Percentiles rank a stretch among this genome's conserved stretches.
Evolutionary conservation across 257 asterid species (phyloP).

Genomic region (Fraxinus quadrangulata): DNA sequence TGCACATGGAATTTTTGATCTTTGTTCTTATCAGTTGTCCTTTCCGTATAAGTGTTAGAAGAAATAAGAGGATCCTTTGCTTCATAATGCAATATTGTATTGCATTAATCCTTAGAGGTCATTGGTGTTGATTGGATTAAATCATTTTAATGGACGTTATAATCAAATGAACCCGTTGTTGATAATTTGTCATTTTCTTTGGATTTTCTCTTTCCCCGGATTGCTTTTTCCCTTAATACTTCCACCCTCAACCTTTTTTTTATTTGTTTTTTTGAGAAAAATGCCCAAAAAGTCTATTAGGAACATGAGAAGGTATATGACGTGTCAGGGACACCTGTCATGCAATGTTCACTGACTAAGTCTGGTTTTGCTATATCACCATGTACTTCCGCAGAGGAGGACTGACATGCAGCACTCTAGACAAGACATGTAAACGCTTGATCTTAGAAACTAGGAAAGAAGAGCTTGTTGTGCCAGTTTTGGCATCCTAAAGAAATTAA

Average conservation of each 20-base stretch:
- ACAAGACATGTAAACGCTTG: conserved; percentile 16
- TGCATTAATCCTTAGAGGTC: conserved; percentile 13
- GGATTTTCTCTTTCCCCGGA: conserved; percentile 11
- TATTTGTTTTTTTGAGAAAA: conserved; percentile 4
- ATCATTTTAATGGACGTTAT: neutral
- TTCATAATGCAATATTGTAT: conserved; percentile 2
- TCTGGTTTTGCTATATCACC: neutral
- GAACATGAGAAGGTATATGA: conserved; percentile 15
- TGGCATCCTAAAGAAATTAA: conserved; percentile 14
- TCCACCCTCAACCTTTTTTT: neutral
- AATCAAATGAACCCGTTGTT: neutral
- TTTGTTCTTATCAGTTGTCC: neutral
- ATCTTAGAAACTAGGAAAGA: conserved; percentile 16
- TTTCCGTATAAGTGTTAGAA: conserved; percentile 7
- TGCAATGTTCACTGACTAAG: conserved; percentile 4
- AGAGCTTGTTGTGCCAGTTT: conserved; percentile 15
- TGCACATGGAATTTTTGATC: conserved; percentile 25
- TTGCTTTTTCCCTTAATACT: conserved; percentile 16
- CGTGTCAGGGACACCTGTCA: neutral
- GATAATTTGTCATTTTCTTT: conserved; percentile 1
- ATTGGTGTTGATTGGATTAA: neutral
- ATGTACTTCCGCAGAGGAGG: neutral
- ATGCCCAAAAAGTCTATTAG: conserved; percentile 20
- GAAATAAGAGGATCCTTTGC: conserved; percentile 23
- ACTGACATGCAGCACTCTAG: conserved; percentile 4